Percentiles rank a stretch among this genome's conserved stretches.
Evolutionary conservation across 1,284 basidiomycete genomes (phyloP).

Genomic region (Marasmius oreades): DNA sequence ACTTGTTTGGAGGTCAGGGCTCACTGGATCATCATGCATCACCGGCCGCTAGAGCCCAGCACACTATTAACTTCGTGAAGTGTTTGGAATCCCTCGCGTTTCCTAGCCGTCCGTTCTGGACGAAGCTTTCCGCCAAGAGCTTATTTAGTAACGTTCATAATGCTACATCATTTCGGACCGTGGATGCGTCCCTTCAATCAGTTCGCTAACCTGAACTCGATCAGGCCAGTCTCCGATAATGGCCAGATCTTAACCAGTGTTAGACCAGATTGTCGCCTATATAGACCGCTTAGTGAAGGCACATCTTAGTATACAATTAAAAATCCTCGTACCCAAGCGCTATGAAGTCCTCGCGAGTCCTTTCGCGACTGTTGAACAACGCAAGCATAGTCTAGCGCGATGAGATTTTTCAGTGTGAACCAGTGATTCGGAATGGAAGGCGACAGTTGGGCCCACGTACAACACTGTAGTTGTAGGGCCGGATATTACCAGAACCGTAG

Average conservation of each 20-base stretch:
- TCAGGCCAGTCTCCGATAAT: neutral
- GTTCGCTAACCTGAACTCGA: neutral
- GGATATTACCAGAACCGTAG: neutral
- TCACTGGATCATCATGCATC: too few species aligned
- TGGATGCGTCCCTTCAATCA: neutral
- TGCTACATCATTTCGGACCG: neutral
- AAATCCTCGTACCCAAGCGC: neutral
- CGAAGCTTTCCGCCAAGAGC: too few species aligned
- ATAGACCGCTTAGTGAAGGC: neutral
- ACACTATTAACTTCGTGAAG: too few species aligned
- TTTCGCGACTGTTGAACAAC: neutral
- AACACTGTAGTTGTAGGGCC: neutral
- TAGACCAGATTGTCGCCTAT: neutral
- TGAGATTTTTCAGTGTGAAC: neutral
- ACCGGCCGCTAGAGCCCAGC: too few species aligned
- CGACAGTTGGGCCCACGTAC: neutral
- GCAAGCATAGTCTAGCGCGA: neutral
- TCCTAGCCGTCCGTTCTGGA: too few species aligned
- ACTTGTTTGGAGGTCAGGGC: too few species aligned
- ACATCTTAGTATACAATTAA: neutral
- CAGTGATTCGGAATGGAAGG: neutral
- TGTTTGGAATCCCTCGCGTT: too few species aligned
- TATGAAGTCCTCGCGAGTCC: neutral
- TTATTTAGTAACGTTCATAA: neutral
- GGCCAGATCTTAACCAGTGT: neutral